A percentile compares a stretch with the other conserved stretches of the same genome.
These are phyloP conservation scores for Vanilla planifolia DNA, from an alignment of 106 monocot genomes.

Conservation along the genomic window DNA sequence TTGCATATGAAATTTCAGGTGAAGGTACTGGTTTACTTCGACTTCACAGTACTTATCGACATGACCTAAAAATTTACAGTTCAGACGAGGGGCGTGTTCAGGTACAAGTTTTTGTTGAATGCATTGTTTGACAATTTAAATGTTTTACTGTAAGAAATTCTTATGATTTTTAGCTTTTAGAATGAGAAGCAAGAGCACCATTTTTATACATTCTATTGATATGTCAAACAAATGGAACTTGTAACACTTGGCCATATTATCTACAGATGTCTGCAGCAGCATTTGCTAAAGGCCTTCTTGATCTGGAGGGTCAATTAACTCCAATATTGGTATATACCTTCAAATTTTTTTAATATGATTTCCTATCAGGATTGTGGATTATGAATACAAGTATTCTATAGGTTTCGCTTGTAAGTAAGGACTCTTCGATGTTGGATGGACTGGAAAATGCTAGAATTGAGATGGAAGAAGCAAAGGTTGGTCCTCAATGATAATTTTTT, in stretches of 20 bases:
- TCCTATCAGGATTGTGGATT: slow-evolving; percentile 1
- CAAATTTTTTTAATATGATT: slow-evolving; percentile 5
- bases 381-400: slow-evolving; percentile 12
- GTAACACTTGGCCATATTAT: slow-evolving; percentile 5
- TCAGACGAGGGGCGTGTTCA: slow-evolving; percentile 99
- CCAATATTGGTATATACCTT: slow-evolving; percentile 70
- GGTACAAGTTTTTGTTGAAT: slow-evolving; percentile 33
- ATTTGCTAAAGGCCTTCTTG: slow-evolving; percentile 99
- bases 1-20: slow-evolving; percentile 34
- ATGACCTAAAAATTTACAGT: slow-evolving; percentile 98
- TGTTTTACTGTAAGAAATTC: not conserved
- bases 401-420: slow-evolving; percentile 99
- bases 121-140: not conserved
- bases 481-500: not conserved
- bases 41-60: slow-evolving; percentile 95
- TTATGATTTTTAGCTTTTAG: not conserved
- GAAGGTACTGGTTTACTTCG: slow-evolving; percentile 98
- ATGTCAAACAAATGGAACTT: not conserved
- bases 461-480: slow-evolving; percentile 96
- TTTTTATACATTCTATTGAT: not conserved
- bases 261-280: slow-evolving; percentile 98
- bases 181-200: not conserved
- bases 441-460: slow-evolving; percentile 91
- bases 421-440: slow-evolving; percentile 99
- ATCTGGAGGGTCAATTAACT: slow-evolving; percentile 92